Evolutionary conservation across 257 asterid species (phyloP).

Genomic region (Solanum gracilifrons): DNA sequence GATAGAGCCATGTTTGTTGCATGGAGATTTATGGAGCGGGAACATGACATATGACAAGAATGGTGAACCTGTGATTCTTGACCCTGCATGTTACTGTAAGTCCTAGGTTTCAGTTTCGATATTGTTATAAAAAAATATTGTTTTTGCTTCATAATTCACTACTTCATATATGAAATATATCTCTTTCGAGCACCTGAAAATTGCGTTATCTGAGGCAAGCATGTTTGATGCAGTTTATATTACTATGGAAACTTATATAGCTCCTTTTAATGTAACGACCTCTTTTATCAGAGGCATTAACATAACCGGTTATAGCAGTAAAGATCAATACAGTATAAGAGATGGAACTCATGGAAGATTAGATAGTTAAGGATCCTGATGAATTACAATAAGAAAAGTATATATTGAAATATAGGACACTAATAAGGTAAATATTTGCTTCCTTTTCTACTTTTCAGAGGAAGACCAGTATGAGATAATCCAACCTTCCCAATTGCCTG

Average conservation of each 20-base stretch:
- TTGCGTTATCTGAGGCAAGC: background rate
- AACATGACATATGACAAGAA: constrained; percentile 69
- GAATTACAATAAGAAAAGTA: background rate
- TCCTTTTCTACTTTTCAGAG: background rate
- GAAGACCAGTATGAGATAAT: background rate
- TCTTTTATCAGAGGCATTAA: background rate
- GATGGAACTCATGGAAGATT: background rate
- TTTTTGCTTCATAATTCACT: background rate
- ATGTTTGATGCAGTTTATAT: background rate
- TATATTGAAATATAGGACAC: background rate
- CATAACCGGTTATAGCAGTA: background rate
- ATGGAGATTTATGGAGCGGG: constrained; percentile 98
- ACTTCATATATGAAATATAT: background rate
- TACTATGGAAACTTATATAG: background rate
- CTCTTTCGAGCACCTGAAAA: background rate
- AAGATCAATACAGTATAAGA: background rate
- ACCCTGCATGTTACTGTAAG: constrained; percentile 96
- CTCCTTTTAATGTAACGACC: background rate
- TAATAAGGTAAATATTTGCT: background rate
- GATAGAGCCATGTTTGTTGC: constrained; percentile 81
- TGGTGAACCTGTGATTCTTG: constrained; percentile 91
- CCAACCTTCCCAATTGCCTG: background rate
- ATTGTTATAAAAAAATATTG: background rate
- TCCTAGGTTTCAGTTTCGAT: background rate
- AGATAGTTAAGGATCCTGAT: background rate